phyloP scores from a whole-genome alignment of 140 eudicot species.

The Bidens hawaiensis region DNA sequence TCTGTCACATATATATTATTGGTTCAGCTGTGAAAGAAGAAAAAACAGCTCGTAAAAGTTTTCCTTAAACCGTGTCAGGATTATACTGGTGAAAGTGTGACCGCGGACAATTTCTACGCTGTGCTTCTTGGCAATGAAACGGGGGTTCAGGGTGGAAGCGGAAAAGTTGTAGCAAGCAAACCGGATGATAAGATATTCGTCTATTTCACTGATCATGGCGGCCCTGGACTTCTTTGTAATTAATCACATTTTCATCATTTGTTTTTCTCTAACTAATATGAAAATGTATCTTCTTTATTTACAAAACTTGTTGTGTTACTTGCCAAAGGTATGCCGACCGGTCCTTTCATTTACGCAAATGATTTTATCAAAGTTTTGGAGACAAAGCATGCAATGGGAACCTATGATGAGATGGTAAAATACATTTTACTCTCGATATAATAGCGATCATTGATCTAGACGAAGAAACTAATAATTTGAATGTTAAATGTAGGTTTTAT shows the following conservation, averaged over 20 bases:
- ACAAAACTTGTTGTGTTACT: not conserved
- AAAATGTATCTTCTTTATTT: not conserved
- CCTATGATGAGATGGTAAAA: slow-evolving; percentile 72
- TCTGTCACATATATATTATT: not conserved
- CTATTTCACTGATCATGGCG: slow-evolving; percentile 70
- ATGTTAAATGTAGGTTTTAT: slow-evolving; percentile 48
- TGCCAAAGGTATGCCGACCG: slow-evolving; percentile 57
- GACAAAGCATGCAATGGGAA: slow-evolving; percentile 48
- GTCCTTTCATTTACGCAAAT: slow-evolving; percentile 44
- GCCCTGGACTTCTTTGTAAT: slow-evolving; percentile 63
- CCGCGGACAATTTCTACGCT: slow-evolving; percentile 43
- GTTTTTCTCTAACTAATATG: not conserved
- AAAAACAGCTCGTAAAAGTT: no score
- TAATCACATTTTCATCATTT: not conserved
- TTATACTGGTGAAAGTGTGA: slow-evolving; percentile 62
- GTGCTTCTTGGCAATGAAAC: slow-evolving; percentile 53
- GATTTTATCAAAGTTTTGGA: slow-evolving; percentile 63
- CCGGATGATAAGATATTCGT: slow-evolving; percentile 59
- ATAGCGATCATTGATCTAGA: no score
- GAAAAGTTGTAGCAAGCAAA: slow-evolving; percentile 53
- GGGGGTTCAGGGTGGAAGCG: slow-evolving; percentile 65
- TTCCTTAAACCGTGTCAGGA: slow-evolving; percentile 37
- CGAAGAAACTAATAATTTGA: no score
- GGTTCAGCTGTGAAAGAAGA: no score
- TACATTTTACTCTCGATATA: no score